Percentiles rank a stretch among this genome's conserved stretches.
Conservation (phyloP, 805 yeast genomes). For the Clavispora fructus region DNA sequence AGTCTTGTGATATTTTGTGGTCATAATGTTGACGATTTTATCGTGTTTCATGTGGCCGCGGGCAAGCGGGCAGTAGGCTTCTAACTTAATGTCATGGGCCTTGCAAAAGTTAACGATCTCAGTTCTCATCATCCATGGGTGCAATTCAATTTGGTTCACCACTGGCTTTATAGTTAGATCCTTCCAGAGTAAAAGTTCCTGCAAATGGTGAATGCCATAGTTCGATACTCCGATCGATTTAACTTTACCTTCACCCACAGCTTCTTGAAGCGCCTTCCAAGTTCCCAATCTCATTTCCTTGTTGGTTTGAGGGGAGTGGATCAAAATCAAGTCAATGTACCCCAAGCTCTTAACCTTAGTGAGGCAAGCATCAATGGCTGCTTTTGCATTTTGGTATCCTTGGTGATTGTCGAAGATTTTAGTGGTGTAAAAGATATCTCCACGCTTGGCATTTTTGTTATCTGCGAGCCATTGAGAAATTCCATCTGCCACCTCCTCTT, state of each 20-base stretch:
- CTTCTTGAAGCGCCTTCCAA: conserved; percentile 47
- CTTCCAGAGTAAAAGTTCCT: conserved; percentile 5
- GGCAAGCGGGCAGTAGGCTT: conserved; percentile 54
- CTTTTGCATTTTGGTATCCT: conserved; percentile 42
- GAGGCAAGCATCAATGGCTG: conserved; percentile 47
- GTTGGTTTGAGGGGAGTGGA: conserved; percentile 47
- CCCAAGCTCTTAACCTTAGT: conserved; percentile 46
- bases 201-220: conserved; percentile 23
- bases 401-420: conserved; percentile 59
- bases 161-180: conserved; percentile 41
- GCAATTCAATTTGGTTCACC: conserved; percentile 45
- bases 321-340: conserved; percentile 66
- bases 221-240: conserved; percentile 58
- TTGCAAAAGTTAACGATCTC: conserved; percentile 36
- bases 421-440: conserved; percentile 64
- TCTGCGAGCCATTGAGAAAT: conserved; percentile 7
- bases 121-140: conserved; percentile 32
- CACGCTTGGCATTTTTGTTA: conserved; percentile 43
- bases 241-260: conserved; percentile 29
- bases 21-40: conserved; percentile 22
- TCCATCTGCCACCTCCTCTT: conserved; percentile 12
- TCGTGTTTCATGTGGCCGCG: conserved; percentile 59
- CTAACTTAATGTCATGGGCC: conserved; percentile 34
- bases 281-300: conserved; percentile 20
- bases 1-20: conserved; percentile 5